Percentiles rank a stretch among this genome's conserved stretches.
phyloP scores from a whole-genome alignment of 768 basidiomycete species.

The Tulasnella sp. region DNA sequence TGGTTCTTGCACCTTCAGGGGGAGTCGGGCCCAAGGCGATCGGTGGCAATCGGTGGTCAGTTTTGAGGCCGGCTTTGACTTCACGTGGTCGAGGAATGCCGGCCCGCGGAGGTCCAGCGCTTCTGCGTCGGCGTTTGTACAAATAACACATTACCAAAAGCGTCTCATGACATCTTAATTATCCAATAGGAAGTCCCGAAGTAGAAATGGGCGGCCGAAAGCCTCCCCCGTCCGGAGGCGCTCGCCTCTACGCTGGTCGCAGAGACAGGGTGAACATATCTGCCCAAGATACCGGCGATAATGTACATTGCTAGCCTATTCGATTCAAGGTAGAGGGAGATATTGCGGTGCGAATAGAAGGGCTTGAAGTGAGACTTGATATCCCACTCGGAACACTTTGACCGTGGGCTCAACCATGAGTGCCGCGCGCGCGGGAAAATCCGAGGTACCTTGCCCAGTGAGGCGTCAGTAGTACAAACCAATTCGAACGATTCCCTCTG shows the following conservation, averaged over 20 bases:
- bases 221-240: not conserved
- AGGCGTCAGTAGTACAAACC: not conserved
- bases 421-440: not conserved
- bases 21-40: no score
- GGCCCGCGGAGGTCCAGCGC: not conserved
- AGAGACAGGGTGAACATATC: not conserved
- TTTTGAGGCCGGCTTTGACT: no score
- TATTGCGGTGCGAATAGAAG: conserved; percentile 1
- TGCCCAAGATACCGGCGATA: not conserved
- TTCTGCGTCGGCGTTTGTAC: not conserved
- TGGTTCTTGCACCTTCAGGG: no score
- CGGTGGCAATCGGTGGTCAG: no score
- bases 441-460: not conserved
- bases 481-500: not conserved
- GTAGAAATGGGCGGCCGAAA: not conserved
- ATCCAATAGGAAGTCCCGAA: not conserved
- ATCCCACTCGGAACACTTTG: not conserved
- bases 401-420: not conserved
- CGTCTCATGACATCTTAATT: not conserved
- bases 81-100: not conserved
- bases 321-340: not conserved
- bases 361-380: not conserved
- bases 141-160: not conserved
- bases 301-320: not conserved
- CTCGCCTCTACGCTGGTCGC: not conserved